Conservation (phyloP, 179 eudicot species). For the Patellifolia procumbens region DNA sequence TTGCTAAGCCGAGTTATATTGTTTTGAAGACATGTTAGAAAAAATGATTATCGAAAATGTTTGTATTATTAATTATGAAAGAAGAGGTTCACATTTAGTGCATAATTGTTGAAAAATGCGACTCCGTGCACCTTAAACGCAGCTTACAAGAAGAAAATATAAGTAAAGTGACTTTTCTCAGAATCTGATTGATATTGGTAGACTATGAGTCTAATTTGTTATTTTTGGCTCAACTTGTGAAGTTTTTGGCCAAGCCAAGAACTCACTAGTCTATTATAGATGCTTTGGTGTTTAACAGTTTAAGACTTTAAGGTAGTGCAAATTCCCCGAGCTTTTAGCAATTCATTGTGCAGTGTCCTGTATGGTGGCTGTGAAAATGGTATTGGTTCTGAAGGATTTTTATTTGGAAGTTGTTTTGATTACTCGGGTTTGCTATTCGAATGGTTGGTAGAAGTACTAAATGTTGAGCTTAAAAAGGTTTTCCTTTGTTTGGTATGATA, state of each 20-base stretch:
- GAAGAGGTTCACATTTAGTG: no score
- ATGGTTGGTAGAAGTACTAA: not conserved
- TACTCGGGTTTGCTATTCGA: not conserved
- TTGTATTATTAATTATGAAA: not conserved
- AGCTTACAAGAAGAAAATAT: not conserved
- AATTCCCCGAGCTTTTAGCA: not conserved
- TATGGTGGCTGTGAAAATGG: not conserved
- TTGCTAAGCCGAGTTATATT: not conserved
- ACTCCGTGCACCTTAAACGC: not conserved
- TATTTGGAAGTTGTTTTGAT: not conserved
- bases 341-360: not conserved
- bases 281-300: conserved; percentile 16
- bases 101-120: no score
- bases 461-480: not conserved
- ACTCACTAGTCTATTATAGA: not conserved
- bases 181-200: not conserved
- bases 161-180: not conserved
- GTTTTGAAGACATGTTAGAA: not conserved
- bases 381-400: not conserved
- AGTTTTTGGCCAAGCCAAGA: no score
- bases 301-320: not conserved
- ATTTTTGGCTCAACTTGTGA: not conserved
- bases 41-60: not conserved
- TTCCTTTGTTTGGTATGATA: not conserved
- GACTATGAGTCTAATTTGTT: not conserved